A percentile compares a stretch with the other conserved stretches of the same genome.
phyloP scores from a whole-genome alignment of 2,329 filamentous ascomycete genomes.

The Botrytis galanthina region DNA sequence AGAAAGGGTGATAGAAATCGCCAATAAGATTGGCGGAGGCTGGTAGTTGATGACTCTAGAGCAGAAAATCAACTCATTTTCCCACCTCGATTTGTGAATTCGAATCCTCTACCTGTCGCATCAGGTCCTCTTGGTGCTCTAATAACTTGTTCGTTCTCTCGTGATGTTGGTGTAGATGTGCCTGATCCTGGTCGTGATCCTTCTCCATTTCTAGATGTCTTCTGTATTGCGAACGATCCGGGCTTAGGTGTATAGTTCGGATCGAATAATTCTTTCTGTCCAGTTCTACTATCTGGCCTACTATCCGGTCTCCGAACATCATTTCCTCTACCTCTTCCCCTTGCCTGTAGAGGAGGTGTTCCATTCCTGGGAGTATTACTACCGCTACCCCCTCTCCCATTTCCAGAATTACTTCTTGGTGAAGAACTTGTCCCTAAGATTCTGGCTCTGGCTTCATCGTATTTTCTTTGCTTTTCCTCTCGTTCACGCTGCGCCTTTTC shows the following conservation, averaged over 20 bases:
- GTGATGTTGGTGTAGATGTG: constrained; percentile 49
- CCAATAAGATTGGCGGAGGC: constrained; percentile 86
- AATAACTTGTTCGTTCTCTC: constrained; percentile 65
- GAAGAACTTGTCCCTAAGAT: constrained; percentile 70
- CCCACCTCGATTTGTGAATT: constrained; percentile 67
- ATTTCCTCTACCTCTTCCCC: constrained; percentile 45
- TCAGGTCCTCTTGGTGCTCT: constrained; percentile 78
- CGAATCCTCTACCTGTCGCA: constrained; percentile 72
- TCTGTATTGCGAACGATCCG: constrained; percentile 47
- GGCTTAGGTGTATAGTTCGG: constrained; percentile 68
- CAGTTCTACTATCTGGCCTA: constrained; percentile 37
- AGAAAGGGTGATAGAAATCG: constrained; percentile 82
- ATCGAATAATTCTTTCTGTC: constrained; percentile 68
- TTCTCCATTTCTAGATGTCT: constrained; percentile 41
- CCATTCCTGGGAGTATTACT: constrained; percentile 56
- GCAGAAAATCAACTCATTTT: constrained; percentile 45
- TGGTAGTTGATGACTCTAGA: constrained; percentile 85
- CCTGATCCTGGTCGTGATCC: constrained; percentile 43
- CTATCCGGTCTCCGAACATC: constrained; percentile 35
- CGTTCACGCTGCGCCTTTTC: constrained; percentile 74
- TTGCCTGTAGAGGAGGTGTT: constrained; percentile 56
- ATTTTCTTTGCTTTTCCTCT: constrained; percentile 86
- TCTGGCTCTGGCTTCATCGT: constrained; percentile 83
- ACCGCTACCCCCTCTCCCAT: constrained; percentile 19
- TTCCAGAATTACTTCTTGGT: constrained; percentile 6